Percentiles rank a stretch among this genome's conserved stretches.
phyloP scores from a whole-genome alignment of 192 early-diverging fungal species.

The Ambispora gerdemannii region DNA sequence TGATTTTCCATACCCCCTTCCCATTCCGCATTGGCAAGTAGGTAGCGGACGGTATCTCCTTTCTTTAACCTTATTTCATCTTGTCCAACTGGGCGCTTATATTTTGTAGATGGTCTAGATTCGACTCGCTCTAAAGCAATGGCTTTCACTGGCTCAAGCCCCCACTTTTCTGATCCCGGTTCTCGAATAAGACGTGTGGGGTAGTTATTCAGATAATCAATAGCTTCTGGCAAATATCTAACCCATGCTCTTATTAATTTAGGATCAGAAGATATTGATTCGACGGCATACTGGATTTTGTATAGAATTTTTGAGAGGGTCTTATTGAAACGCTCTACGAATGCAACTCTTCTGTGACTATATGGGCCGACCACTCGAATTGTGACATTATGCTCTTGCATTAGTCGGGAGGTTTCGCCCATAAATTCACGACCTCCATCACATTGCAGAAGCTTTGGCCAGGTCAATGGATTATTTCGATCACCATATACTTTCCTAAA shows the following conservation, averaged over 20 bases:
- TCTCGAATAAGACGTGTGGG: slow-evolving; percentile 17
- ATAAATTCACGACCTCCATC: not conserved
- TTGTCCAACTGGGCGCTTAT: slow-evolving; percentile 19
- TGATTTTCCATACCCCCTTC: slow-evolving; percentile 20
- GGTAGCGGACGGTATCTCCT: slow-evolving; percentile 12
- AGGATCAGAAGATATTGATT: slow-evolving; percentile 10
- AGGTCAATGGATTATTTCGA: slow-evolving; percentile 4
- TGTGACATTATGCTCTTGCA: slow-evolving; percentile 3
- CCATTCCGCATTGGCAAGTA: slow-evolving; percentile 17
- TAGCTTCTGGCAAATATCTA: slow-evolving; percentile 13
- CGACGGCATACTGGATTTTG: slow-evolving; percentile 2
- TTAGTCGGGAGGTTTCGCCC: slow-evolving; percentile 4
- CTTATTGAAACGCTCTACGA: not conserved
- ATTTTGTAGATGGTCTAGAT: slow-evolving; percentile 12
- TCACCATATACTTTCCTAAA: slow-evolving; percentile 16
- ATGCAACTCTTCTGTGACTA: not conserved
- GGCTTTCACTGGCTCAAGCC: not conserved
- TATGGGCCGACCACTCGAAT: slow-evolving; percentile 20
- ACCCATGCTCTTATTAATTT: slow-evolving; percentile 26
- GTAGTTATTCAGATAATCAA: slow-evolving; percentile 23
- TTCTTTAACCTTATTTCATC: slow-evolving; percentile 9
- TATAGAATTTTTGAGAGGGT: not conserved
- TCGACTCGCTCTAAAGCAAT: slow-evolving; percentile 1
- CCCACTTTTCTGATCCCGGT: slow-evolving; percentile 11
- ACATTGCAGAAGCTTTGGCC: not conserved